Percentiles rank a stretch among this genome's conserved stretches.
phyloP scores from a whole-genome alignment of 805 yeast species.

The Monosporozyma siamensis region DNA sequence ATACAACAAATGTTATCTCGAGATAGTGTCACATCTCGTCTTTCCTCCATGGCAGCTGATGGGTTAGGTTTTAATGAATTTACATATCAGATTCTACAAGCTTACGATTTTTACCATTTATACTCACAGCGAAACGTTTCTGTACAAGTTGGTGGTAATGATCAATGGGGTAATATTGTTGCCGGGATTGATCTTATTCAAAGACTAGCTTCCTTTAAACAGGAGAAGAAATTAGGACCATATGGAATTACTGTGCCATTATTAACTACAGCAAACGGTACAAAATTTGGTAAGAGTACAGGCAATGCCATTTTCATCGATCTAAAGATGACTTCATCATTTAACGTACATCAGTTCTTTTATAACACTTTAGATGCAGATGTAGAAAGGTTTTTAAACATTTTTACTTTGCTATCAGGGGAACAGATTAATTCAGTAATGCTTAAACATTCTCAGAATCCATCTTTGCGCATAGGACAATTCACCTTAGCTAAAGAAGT shows the following conservation, averaged over 20 bases:
- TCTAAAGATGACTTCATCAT: conserved; percentile 63
- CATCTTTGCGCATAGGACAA: conserved; percentile 68
- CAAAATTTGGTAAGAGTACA: conserved; percentile 92
- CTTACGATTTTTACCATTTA: conserved; percentile 84
- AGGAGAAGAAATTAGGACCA: conserved; percentile 27
- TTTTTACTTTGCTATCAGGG: conserved; percentile 71
- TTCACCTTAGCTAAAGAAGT: conserved; percentile 71
- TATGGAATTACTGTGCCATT: conserved; percentile 87
- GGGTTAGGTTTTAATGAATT: conserved; percentile 94
- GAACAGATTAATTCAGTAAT: conserved; percentile 44
- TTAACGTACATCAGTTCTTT: conserved; percentile 77
- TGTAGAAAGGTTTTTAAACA: conserved; percentile 55
- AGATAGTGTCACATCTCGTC: conserved; percentile 73
- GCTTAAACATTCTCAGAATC: conserved; percentile 43
- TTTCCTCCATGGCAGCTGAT: conserved; percentile 36
- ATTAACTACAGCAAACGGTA: conserved; percentile 79
- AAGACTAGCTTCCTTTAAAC: conserved; percentile 26
- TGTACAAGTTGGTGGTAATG: conserved; percentile 90
- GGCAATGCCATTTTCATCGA: conserved; percentile 93
- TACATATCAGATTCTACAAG: conserved; percentile 86
- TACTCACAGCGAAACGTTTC: conserved; percentile 48
- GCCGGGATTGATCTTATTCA: conserved; percentile 88
- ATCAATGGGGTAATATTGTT: conserved; percentile 96
- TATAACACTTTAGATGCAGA: conserved; percentile 71
- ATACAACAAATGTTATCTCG: conserved; percentile 81